Conservation (phyloP, 495 filamentous ascomycete species). For the Daldinia loculata region DNA sequence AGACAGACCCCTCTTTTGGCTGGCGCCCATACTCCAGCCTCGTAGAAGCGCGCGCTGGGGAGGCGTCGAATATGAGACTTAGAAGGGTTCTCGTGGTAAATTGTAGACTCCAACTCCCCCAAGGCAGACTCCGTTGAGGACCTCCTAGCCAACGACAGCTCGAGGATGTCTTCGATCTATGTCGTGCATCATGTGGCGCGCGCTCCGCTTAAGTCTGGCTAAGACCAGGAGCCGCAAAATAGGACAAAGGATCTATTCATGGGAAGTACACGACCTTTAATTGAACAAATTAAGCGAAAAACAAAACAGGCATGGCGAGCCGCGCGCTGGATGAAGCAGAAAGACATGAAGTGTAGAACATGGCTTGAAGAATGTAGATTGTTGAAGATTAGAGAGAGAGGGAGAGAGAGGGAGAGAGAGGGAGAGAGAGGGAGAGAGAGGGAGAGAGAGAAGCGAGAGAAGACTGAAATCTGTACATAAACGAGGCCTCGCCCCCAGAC, state of each 20-base stretch:
- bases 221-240: slow-evolving; percentile 30
- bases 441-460: slow-evolving; percentile 9
- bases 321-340: slow-evolving; percentile 43
- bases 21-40: slow-evolving; percentile 18
- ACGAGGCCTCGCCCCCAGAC: slow-evolving; percentile 12
- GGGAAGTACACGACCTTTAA: slow-evolving; percentile 28
- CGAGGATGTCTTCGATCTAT: slow-evolving; percentile 29
- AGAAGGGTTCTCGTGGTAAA: slow-evolving; percentile 13
- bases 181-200: slow-evolving; percentile 42
- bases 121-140: slow-evolving; percentile 27
- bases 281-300: slow-evolving; percentile 27
- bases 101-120: slow-evolving; percentile 20
- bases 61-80: slow-evolving; percentile 22
- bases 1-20: slow-evolving; percentile 16
- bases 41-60: slow-evolving; percentile 39
- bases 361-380: neutral
- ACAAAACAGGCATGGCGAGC: slow-evolving; percentile 31
- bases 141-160: slow-evolving; percentile 31
- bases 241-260: slow-evolving; percentile 24
- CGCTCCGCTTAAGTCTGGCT: slow-evolving; percentile 31
- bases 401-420: neutral
- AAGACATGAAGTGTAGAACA: slow-evolving; percentile 4
- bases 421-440: neutral
- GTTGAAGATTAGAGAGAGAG: neutral
- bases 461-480: slow-evolving; percentile 15